A percentile compares a stretch with the other conserved stretches of the same genome.
phyloP scores from a whole-genome alignment of 306 rosid species.

The Cucurbita maxima region DNA sequence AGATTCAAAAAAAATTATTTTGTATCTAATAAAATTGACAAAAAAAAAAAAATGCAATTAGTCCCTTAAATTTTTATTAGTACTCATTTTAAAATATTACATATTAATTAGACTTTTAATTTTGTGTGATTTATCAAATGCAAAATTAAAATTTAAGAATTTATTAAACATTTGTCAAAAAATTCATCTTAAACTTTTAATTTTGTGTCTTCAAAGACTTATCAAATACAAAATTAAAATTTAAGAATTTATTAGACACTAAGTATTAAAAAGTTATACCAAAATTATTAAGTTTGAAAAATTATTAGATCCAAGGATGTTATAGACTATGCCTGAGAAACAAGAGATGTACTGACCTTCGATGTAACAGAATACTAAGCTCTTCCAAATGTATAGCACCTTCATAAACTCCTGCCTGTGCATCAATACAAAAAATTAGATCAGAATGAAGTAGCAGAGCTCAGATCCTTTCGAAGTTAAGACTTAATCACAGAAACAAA shows the following conservation, averaged over 20 bases:
- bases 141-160: no score
- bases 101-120: background rate
- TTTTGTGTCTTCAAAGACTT: background rate
- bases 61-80: background rate
- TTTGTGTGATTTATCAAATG: background rate
- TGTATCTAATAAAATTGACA: background rate
- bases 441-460: background rate
- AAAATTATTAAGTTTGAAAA: no score
- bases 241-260: no score
- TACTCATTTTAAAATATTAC: no score
- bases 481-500: background rate
- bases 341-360: slow-evolving; percentile 26
- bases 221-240: no score
- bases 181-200: background rate
- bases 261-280: no score
- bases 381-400: slow-evolving; percentile 69
- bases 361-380: slow-evolving; percentile 40
- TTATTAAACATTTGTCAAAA: no score
- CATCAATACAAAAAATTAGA: slow-evolving; percentile 6
- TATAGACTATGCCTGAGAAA: background rate
- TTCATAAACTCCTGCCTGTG: slow-evolving; percentile 44
- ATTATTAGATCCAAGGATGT: no score
- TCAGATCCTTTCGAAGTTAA: background rate
- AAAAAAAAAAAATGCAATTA: background rate
- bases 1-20: background rate